Conservation (phyloP, 2,329 filamentous ascomycete species). For the Dactylellina haptotyla region DNA sequence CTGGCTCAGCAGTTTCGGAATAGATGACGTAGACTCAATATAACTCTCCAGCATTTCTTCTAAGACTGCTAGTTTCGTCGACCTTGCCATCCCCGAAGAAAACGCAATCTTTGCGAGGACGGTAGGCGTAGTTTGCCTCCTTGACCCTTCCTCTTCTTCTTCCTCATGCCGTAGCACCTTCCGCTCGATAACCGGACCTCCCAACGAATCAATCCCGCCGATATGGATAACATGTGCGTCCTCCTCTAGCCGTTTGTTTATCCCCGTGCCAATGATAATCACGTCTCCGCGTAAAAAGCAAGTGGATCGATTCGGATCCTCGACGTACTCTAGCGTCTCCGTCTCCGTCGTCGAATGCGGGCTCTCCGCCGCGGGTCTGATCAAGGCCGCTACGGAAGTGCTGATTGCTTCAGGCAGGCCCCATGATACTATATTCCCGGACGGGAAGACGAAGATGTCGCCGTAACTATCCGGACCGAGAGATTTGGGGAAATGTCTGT, state of each 20-base stretch:
- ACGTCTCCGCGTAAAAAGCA: conserved; percentile 86
- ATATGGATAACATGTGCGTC: conserved; percentile 43
- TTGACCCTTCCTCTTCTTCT: conserved; percentile 54
- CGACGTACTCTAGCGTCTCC: conserved; percentile 87
- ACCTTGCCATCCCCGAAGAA: conserved; percentile 89
- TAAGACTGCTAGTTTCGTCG: conserved; percentile 91
- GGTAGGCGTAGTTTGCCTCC: conserved; percentile 65
- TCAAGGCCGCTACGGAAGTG: conserved; percentile 73
- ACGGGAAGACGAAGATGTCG: conserved; percentile 95
- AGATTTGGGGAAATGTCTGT: conserved; percentile 58
- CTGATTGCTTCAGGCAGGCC: conserved; percentile 81
- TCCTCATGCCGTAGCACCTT: conserved; percentile 1
- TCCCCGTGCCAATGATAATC: conserved; percentile 87
- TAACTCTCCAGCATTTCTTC: conserved; percentile 84
- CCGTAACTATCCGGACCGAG: conserved; percentile 72
- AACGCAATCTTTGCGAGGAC: conserved; percentile 95
- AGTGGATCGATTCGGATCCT: conserved; percentile 76
- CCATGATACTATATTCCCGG: conserved; percentile 93
- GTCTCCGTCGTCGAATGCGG: conserved; percentile 78
- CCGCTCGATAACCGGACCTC: conserved; percentile 4
- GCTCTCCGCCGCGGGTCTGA: conserved; percentile 79
- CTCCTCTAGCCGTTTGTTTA: conserved; percentile 66
- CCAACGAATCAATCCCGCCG: conserved; percentile 28
- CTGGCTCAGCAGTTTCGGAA: conserved; percentile 78
- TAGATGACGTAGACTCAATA: conserved; percentile 84